phyloP scores from a whole-genome alignment of 805 yeast species.

The Wickerhamomyces rabaulensis region DNA sequence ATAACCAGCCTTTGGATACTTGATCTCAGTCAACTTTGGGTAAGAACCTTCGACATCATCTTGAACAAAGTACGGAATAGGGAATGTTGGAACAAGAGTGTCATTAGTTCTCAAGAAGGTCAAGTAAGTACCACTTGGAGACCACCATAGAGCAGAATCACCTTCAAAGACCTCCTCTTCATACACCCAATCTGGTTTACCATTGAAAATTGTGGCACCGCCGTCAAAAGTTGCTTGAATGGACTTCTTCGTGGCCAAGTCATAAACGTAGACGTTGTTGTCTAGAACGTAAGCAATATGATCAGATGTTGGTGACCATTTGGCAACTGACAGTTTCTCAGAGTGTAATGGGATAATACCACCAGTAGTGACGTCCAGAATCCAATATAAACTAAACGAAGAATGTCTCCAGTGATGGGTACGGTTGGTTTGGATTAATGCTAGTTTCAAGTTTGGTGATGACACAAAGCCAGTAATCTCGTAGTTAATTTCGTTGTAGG shows the following conservation, averaged over 20 bases:
- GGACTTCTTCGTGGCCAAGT: conserved; percentile 24
- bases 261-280: conserved; percentile 62
- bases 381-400: conserved; percentile 37
- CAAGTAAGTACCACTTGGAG: conserved; percentile 62
- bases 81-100: conserved; percentile 63
- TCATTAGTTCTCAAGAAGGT: conserved; percentile 69
- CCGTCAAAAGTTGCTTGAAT: conserved; percentile 63
- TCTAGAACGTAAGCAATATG: conserved; percentile 61
- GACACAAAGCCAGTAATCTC: conserved; percentile 52
- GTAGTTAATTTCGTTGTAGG: conserved; percentile 30
- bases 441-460: conserved; percentile 59
- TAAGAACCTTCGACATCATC: conserved; percentile 42
- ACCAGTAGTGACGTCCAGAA: conserved; percentile 28
- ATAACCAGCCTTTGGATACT: conserved; percentile 83
- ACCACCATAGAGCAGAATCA: conserved; percentile 83
- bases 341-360: conserved; percentile 23
- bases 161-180: conserved; percentile 82
- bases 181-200: conserved; percentile 92
- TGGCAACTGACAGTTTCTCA: conserved; percentile 40
- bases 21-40: conserved; percentile 55
- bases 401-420: conserved; percentile 57
- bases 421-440: conserved; percentile 56
- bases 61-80: conserved; percentile 72
- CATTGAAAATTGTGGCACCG: conserved; percentile 66
- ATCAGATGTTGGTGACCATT: conserved; percentile 72